Evolutionary conservation across 495 filamentous ascomycete genomes (phyloP), one percentile per base, ranked within the genome.

Genomic region (Talaromyces proteolyticus): DNA sequence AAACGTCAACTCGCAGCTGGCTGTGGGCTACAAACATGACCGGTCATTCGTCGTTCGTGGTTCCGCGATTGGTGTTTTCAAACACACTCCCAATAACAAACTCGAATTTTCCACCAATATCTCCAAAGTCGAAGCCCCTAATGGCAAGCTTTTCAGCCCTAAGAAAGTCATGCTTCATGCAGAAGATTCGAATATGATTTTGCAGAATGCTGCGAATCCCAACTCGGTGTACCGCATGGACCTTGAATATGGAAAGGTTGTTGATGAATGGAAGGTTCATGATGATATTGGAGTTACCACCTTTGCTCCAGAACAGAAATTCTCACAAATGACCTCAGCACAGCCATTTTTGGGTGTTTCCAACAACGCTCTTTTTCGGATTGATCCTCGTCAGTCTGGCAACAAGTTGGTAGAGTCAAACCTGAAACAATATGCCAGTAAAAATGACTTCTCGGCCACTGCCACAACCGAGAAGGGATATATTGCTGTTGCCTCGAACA

Each of bases 191-290:
- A 89, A 93, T 60, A 82, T 98, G 82, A 91, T 98, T 57, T 69
- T 98, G 38, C 94, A 98, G 61, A 89, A 92, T 56, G 75, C 74
- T 23, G 73, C 82, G 26, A 82, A 96, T 52, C 90, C 94, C 4
- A 91, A 98, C 68, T 89, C 84, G 22, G 74, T 98, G n/a, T 98
- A 90, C 60, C 88, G 88, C 21, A 96, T 98, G 93, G 93, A 98
- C 72, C 73, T 98, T 52, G 94, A 97, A 59, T 94, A 93, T 59
- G 93, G 93, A 49, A 97, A 96, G 73, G 88, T 98, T n/a, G 89
- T 97, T 2, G 94, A 98, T 61, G 94, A 98, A 66, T 98, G 93
- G 93, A 96, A 95, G 57, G 79, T 98, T n/a, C 92, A 98, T 58
- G 91, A 98, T 49, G 89, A 98, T 68, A 96, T 98, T 50, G 80